phyloP scores from a whole-genome alignment of 805 yeast species.

The Maudiozyma serrabonitensis region DNA sequence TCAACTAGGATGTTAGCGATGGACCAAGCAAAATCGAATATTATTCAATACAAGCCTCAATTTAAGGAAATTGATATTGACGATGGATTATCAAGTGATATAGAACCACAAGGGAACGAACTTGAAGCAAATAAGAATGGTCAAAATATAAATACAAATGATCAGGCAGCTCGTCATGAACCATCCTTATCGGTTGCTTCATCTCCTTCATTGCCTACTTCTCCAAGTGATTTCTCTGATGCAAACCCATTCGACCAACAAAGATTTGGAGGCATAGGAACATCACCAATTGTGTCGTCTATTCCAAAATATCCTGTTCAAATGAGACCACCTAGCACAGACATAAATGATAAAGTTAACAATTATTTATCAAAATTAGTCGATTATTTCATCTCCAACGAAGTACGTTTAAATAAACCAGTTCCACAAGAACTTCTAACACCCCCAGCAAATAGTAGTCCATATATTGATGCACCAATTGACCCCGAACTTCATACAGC shows the following conservation, averaged over 20 bases:
- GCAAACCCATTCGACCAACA: conserved; percentile 25
- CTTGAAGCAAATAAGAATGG: background rate
- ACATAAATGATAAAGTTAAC: conserved; percentile 26
- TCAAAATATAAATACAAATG: background rate
- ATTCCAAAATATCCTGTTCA: conserved; percentile 24
- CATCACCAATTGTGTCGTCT: conserved; percentile 25
- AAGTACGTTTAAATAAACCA: conserved; percentile 17
- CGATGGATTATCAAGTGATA: conserved; percentile 31
- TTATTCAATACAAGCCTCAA: conserved; percentile 9
- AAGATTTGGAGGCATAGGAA: conserved; percentile 21
- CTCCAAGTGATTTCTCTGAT: conserved; percentile 26
- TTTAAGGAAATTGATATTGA: conserved; percentile 28
- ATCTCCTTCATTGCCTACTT: conserved; percentile 28
- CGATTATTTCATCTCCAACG: conserved; percentile 28
- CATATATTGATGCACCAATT: conserved; percentile 56
- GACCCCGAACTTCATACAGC: conserved; percentile 94
- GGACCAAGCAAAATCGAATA: conserved; percentile 1
- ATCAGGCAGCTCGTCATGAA: background rate
- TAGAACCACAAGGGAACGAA: conserved; percentile 19
- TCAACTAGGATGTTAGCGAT: conserved; percentile 7
- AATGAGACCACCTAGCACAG: conserved; percentile 20
- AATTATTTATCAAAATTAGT: conserved; percentile 25
- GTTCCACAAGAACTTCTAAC: conserved; percentile 21
- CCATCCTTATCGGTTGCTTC: conserved; percentile 15
- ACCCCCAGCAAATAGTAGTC: conserved; percentile 28